These are phyloP conservation scores for Cruciata laevipes DNA, from an alignment of 257 asterid genomes.

Conservation along the genomic window DNA sequence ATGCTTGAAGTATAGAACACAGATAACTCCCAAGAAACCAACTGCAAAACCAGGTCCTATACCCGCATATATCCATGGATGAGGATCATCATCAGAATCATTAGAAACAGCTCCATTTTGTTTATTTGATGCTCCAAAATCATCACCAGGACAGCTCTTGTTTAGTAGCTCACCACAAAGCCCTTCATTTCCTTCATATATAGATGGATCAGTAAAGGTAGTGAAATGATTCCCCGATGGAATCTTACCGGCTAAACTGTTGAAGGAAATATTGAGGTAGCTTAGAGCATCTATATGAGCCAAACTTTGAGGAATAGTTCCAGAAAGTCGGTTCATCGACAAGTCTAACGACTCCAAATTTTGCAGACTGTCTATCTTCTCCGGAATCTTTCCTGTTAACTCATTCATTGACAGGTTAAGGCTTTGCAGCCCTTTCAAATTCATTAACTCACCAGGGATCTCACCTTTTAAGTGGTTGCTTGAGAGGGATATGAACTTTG, in stretches of 20 bases:
- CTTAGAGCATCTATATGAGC: slow-evolving; percentile 20
- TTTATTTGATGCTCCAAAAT: neutral
- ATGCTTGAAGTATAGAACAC: neutral
- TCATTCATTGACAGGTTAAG: slow-evolving; percentile 21
- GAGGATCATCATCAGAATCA: too few species aligned
- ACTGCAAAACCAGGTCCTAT: slow-evolving; percentile 22
- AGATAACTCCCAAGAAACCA: slow-evolving; percentile 19
- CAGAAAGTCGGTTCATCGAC: slow-evolving; percentile 18
- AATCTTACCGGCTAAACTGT: slow-evolving; percentile 20
- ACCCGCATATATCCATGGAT: too few species aligned
- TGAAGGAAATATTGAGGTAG: slow-evolving; percentile 27
- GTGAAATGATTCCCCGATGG: slow-evolving; percentile 14
- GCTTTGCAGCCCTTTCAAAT: slow-evolving; percentile 2
- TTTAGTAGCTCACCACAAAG: neutral
- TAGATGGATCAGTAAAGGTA: neutral
- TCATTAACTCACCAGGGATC: slow-evolving; percentile 8
- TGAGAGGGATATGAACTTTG: slow-evolving; percentile 1
- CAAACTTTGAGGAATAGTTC: slow-evolving; percentile 25
- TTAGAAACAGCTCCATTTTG: neutral
- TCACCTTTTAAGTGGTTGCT: slow-evolving; percentile 11
- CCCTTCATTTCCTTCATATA: neutral
- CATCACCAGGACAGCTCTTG: neutral
- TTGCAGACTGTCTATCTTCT: slow-evolving; percentile 20
- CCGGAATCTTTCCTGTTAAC: slow-evolving; percentile 21
- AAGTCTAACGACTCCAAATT: slow-evolving; percentile 28